A percentile compares a stretch with the other conserved stretches of the same genome.
Evolutionary conservation across 1,139 yeast species (phyloP).

Genomic region (Casaregolazyma lundiana): DNA sequence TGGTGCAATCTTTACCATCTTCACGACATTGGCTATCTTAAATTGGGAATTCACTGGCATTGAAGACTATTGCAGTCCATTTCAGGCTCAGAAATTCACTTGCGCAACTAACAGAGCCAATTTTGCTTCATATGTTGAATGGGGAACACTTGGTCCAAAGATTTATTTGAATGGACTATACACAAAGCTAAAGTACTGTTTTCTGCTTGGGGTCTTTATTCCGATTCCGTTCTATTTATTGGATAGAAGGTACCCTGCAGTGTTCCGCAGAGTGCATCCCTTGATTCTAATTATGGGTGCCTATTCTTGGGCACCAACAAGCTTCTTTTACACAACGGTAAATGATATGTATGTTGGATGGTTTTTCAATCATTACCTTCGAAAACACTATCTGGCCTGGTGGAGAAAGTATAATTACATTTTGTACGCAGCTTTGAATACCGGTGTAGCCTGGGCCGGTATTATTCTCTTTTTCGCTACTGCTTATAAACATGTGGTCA

Average conservation of each 20-base stretch:
- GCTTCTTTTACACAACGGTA: constrained; percentile 46
- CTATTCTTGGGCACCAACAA: constrained; percentile 46
- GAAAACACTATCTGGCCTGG: constrained; percentile 45
- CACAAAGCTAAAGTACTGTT: constrained; percentile 36
- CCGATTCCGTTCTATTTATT: constrained; percentile 38
- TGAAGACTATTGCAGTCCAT: constrained; percentile 43
- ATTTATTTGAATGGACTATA: constrained; percentile 43
- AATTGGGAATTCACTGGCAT: constrained; percentile 49
- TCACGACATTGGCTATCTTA: constrained; percentile 48
- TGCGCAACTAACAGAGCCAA: constrained; percentile 37
- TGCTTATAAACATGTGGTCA: constrained; percentile 39
- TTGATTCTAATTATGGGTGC: constrained; percentile 48
- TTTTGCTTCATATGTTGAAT: constrained; percentile 33
- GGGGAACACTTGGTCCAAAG: constrained; percentile 48
- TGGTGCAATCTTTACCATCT: constrained; percentile 33
- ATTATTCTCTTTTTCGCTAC: constrained; percentile 51
- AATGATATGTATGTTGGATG: constrained; percentile 51
- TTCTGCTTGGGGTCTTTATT: constrained; percentile 39
- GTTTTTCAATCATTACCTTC: constrained; percentile 49
- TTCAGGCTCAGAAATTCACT: constrained; percentile 33
- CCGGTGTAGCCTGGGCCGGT: constrained; percentile 40
- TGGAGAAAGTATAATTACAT: constrained; percentile 50
- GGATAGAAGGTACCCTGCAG: constrained; percentile 24
- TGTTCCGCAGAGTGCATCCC: constrained; percentile 33
- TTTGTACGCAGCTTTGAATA: constrained; percentile 49